Percentiles rank a stretch among this genome's conserved stretches.
phyloP scores from a whole-genome alignment of 805 yeast genomes.

The Osmozyma mogii region DNA sequence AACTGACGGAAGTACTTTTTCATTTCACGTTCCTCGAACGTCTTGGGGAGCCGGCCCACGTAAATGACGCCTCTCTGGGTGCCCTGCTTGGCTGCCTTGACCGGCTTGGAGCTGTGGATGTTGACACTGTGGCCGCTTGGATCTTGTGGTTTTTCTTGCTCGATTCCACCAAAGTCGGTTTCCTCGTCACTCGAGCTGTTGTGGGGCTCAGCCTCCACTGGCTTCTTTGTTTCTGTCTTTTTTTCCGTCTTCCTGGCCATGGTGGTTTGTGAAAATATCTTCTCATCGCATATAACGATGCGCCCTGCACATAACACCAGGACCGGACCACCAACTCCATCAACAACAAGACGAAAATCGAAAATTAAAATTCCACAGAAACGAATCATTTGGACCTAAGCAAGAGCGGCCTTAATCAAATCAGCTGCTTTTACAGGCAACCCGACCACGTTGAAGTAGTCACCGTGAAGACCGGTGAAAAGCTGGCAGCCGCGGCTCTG shows the following conservation, averaged over 20 bases:
- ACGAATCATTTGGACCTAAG: too few species aligned
- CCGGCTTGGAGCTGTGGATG: slow-evolving; percentile 9
- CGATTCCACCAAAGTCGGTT: slow-evolving; percentile 9
- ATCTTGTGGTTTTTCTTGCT: slow-evolving; percentile 1
- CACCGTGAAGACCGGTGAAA: slow-evolving; percentile 63
- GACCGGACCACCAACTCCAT: too few species aligned
- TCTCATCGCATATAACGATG: slow-evolving; percentile 10
- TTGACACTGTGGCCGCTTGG: slow-evolving; percentile 17
- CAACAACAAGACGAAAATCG: too few species aligned
- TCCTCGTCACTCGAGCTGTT: slow-evolving; percentile 8
- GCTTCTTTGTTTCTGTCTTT: slow-evolving; percentile 10
- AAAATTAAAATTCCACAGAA: too few species aligned
- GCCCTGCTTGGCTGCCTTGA: slow-evolving; percentile 16
- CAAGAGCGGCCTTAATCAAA: too few species aligned
- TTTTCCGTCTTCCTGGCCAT: slow-evolving; percentile 18
- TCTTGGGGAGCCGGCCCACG: slow-evolving; percentile 88
- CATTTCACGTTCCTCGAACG: slow-evolving; percentile 79
- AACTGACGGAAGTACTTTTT: slow-evolving; percentile 81
- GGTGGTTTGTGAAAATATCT: slow-evolving; percentile 8
- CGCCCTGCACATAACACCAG: too few species aligned
- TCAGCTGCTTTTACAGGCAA: slow-evolving; percentile 44
- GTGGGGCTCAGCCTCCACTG: neutral
- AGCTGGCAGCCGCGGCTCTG: slow-evolving; percentile 68
- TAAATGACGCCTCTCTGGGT: slow-evolving; percentile 61
- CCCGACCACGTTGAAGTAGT: slow-evolving; percentile 81